Evolutionary conservation across 202 grass and related monocot species (phyloP), one percentile per base, ranked within the genome.

Genomic region (Setaria viridis): DNA sequence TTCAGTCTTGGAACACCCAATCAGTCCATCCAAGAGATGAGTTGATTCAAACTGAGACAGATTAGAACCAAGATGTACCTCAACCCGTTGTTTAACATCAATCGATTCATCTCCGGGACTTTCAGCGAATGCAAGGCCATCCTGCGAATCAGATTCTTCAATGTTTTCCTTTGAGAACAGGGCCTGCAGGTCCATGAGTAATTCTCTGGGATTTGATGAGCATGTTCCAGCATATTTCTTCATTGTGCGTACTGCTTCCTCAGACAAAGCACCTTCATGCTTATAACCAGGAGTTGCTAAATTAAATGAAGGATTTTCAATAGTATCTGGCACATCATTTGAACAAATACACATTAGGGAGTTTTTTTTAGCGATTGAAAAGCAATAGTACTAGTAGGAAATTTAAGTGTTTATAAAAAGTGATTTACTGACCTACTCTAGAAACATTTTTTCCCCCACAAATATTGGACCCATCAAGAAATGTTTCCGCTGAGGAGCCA

Each of bases 151-250:
- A 0, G 67, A 68, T 30, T 16, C 62, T 34, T 71, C 66, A 10
- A n/a, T 76, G 20, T n/a, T 77, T 80, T 64, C 85, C 42, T 48
- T 21, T 20, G 16, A 76, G 53, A 62, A 78, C 25, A 54, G 63
- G 53, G 37, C 70, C 12, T 71, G 77, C 68, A 81, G 48, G 3
- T 62, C 85, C 74, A 84, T 42, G 30, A 86, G 15, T 76, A 83
- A 77, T 57, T 66, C 45, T 41, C 55, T 76, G 12, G 66, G 15
- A 66, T 72, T 81, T 81, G 77, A 68, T 72, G 85, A 79, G 50
- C 73, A 60, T 64, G 56, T 80, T 91, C 53, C 88, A 84, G 68
- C 60, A 69, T 54, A 67, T 45, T 77, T 70, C 49, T 87, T 76
- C 12, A 33, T 49, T 34, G 20, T 81, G 55, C 19, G 7, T 16